Evolutionary conservation across 2,329 filamentous ascomycete species (phyloP).

Genomic region (Alternaria longipes): DNA sequence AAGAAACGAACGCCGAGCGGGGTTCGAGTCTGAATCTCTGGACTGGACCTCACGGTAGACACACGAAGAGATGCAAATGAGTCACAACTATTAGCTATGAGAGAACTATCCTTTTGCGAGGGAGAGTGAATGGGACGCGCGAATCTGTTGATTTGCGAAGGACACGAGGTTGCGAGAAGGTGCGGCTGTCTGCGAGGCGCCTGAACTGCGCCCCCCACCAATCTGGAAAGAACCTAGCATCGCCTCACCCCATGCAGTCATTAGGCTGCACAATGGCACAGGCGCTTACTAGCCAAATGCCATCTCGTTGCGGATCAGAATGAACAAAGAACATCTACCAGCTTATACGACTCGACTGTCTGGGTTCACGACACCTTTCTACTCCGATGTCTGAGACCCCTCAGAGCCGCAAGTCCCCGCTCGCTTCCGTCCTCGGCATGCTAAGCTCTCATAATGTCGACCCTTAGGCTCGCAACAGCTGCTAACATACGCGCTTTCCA

Average conservation of each 20-base stretch:
- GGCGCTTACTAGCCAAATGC: slow-evolving; percentile 8
- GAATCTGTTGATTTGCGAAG: slow-evolving; percentile 1
- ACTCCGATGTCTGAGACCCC: background rate
- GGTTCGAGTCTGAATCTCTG: slow-evolving; percentile 9
- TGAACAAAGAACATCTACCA: slow-evolving; percentile 11
- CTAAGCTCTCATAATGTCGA: slow-evolving; percentile 22
- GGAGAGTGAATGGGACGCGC: background rate
- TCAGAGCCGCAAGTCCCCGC: background rate
- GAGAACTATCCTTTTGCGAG: background rate
- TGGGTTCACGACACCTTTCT: background rate
- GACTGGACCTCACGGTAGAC: slow-evolving; percentile 9
- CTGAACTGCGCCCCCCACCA: slow-evolving; percentile 21
- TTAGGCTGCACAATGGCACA: background rate
- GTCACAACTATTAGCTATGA: background rate
- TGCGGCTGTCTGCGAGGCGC: slow-evolving; percentile 9
- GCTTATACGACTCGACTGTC: background rate
- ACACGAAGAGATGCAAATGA: background rate
- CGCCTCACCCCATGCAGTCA: slow-evolving; percentile 9
- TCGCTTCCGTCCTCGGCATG: slow-evolving; percentile 22
- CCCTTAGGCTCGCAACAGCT: slow-evolving; percentile 43
- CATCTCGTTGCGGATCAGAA: slow-evolving; percentile 4
- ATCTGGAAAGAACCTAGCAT: slow-evolving; percentile 15
- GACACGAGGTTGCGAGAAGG: slow-evolving; percentile 6
- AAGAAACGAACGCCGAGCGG: slow-evolving; percentile 17
- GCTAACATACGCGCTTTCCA: slow-evolving; percentile 45